Conservation (phyloP, 2,329 filamentous ascomycete genomes). For the Botrytis fragariae region DNA sequence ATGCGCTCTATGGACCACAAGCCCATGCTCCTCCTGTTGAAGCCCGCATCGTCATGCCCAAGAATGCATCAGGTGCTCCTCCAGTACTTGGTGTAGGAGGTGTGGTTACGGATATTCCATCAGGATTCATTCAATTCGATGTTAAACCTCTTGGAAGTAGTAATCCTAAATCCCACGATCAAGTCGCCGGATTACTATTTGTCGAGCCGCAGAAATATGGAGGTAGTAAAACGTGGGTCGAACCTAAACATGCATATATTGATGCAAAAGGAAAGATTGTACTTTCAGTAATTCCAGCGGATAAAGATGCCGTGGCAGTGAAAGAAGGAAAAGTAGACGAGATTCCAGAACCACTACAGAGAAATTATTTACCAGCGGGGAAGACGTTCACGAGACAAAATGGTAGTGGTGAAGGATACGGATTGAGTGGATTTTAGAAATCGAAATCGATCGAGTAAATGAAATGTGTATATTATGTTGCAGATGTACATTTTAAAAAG, state of each 20-base stretch:
- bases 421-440: not conserved
- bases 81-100: conserved; percentile 37
- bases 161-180: not conserved
- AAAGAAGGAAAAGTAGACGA: conserved; percentile 31
- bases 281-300: conserved; percentile 30
- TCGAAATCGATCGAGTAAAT: not conserved
- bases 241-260: conserved; percentile 32
- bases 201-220: conserved; percentile 36
- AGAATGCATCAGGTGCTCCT: conserved; percentile 37
- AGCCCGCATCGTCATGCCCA: conserved; percentile 55
- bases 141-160: not conserved
- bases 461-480: conserved; percentile 14
- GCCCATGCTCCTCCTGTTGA: conserved; percentile 49
- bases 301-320: conserved; percentile 34
- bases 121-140: conserved; percentile 15
- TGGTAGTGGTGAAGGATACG: conserved; percentile 14
- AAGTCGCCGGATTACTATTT: conserved; percentile 25
- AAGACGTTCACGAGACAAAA: not conserved
- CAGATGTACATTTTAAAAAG: conserved; percentile 7
- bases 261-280: conserved; percentile 35
- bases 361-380: not conserved
- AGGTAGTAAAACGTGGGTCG: conserved; percentile 37
- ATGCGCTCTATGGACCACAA: conserved; percentile 60
- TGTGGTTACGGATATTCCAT: conserved; percentile 33
- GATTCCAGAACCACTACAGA: conserved; percentile 17